These are phyloP conservation scores for Podila minutissima DNA, from an alignment of 192 early-diverging fungal species.

Conservation along the genomic window DNA sequence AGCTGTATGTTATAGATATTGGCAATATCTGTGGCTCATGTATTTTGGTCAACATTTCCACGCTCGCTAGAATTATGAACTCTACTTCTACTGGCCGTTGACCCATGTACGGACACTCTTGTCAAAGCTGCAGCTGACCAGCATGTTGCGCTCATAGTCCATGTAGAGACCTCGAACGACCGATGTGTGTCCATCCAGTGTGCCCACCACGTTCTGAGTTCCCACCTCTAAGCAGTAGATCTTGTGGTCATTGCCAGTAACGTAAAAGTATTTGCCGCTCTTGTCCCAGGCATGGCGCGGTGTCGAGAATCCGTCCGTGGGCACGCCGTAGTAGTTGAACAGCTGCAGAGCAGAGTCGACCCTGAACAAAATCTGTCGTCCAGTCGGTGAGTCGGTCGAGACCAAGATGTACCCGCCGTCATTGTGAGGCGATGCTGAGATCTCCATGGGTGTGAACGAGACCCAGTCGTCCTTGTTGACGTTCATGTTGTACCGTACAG, in stretches of 20 bases:
- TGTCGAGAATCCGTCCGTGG: slow-evolving; percentile 70
- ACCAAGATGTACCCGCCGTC: slow-evolving; percentile 64
- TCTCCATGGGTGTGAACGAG: slow-evolving; percentile 81
- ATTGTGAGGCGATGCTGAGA: slow-evolving; percentile 64
- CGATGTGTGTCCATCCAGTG: slow-evolving; percentile 65
- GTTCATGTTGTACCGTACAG: slow-evolving; percentile 75
- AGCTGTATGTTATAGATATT: too few species aligned
- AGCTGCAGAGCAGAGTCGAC: slow-evolving; percentile 57
- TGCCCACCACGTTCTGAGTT: slow-evolving; percentile 55
- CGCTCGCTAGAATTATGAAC: too few species aligned
- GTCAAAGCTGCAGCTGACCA: slow-evolving; percentile 71
- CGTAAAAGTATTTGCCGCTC: slow-evolving; percentile 69
- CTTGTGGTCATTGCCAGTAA: slow-evolving; percentile 69
- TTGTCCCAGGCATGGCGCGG: slow-evolving; percentile 72
- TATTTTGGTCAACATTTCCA: too few species aligned
- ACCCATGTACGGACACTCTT: slow-evolving; percentile 65
- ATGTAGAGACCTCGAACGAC: slow-evolving; percentile 62
- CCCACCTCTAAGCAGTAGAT: slow-evolving; percentile 62
- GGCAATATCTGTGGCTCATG: too few species aligned
- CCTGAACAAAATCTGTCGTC: slow-evolving; percentile 73
- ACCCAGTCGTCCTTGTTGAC: slow-evolving; percentile 83
- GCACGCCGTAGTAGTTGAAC: slow-evolving; percentile 71
- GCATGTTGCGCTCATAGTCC: slow-evolving; percentile 55
- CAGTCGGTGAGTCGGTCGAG: slow-evolving; percentile 74
- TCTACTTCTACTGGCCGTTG: slow-evolving; percentile 6